These are phyloP conservation scores for Exidia glandulosa DNA, from an alignment of 768 basidiomycete genomes.

Conservation along the genomic window DNA sequence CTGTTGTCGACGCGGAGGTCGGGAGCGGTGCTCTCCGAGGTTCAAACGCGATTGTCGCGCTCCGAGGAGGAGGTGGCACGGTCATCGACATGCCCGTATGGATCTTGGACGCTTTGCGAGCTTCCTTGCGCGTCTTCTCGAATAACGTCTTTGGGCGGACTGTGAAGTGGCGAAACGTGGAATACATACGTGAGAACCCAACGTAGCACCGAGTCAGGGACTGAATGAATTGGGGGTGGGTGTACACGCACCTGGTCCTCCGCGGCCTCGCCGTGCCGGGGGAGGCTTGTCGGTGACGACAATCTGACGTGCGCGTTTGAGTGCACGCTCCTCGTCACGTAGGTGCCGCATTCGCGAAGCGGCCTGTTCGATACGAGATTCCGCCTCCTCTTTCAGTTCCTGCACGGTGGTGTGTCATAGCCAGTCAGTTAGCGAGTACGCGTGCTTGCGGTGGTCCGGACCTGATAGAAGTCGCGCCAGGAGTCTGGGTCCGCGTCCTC, in stretches of 20 bases:
- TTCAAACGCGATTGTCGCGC: not conserved
- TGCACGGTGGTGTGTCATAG: constrained; percentile 18
- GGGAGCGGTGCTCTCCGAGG: not conserved
- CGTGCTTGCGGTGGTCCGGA: constrained; percentile 22
- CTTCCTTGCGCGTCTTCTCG: constrained; percentile 65
- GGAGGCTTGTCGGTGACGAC: constrained; percentile 64
- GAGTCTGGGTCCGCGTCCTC: constrained; percentile 38
- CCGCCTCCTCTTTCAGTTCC: constrained; percentile 48
- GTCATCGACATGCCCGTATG: constrained; percentile 16
- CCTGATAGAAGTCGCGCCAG: constrained; percentile 63
- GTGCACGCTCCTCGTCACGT: constrained; percentile 58
- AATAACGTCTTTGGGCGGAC: constrained; percentile 56
- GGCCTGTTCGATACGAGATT: constrained; percentile 51
- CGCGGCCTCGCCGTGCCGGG: constrained; percentile 49
- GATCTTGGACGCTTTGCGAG: constrained; percentile 51
- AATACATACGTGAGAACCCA: constrained; percentile 6
- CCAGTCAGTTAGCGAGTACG: not conserved
- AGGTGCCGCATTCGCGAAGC: constrained; percentile 52
- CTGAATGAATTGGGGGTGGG: not conserved
- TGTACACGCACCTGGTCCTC: not conserved
- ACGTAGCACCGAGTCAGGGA: not conserved
- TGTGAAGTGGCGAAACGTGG: constrained; percentile 24
- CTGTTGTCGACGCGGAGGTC: not conserved
- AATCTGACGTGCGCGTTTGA: constrained; percentile 66
- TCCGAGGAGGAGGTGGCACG: not conserved